phyloP scores from a whole-genome alignment of 345 rosid genomes.

The Raphanus sativus region DNA sequence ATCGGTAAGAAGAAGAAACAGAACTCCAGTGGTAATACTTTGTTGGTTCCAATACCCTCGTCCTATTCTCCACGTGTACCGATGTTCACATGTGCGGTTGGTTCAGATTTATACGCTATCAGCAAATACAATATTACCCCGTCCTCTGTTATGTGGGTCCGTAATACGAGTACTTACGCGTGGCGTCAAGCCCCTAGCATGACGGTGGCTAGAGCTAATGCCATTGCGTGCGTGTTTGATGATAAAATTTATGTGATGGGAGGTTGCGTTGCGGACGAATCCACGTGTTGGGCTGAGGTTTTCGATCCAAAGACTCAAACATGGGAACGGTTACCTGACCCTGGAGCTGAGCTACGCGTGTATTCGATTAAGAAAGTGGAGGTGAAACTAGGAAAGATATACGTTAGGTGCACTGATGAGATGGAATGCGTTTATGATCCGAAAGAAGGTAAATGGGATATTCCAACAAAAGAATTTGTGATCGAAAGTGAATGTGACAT shows the following conservation, averaged over 20 bases:
- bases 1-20: background rate
- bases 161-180: slow-evolving; percentile 36
- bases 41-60: slow-evolving; percentile 31
- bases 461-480: background rate
- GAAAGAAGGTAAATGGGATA: background rate
- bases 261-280: background rate
- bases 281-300: background rate
- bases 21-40: background rate
- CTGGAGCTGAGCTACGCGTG: background rate
- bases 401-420: background rate
- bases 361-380: background rate
- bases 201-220: background rate
- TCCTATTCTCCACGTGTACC: slow-evolving; percentile 1
- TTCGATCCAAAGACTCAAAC: background rate
- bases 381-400: background rate
- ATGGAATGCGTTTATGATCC: slow-evolving; percentile 18
- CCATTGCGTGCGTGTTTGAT: background rate
- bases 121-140: slow-evolving; percentile 40
- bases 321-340: background rate
- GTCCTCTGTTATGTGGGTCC: slow-evolving; percentile 52
- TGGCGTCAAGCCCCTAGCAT: background rate
- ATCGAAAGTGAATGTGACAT: background rate
- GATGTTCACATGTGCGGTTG: slow-evolving; percentile 28
- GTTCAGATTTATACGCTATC: slow-evolving; percentile 46
- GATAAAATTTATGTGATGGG: background rate